These are phyloP conservation scores for Acanthamoeba rhysodes DNA, from an alignment of 208 protist genomes.

Conservation along the genomic window DNA sequence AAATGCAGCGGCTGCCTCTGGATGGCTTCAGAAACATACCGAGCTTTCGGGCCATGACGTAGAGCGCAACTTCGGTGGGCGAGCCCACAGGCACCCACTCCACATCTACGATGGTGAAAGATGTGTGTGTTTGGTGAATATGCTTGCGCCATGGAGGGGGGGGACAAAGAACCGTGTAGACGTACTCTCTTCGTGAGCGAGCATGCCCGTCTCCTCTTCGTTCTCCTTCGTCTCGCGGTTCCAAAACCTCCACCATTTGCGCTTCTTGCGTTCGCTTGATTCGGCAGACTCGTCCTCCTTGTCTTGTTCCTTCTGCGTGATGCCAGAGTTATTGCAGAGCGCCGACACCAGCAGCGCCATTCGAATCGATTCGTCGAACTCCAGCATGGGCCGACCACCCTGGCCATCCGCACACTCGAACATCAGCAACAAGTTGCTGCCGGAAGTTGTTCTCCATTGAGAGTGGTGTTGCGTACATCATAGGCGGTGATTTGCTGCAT, in stretches of 20 bases:
- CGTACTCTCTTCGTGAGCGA: background rate
- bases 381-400: background rate
- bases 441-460: background rate
- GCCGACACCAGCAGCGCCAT: conserved; percentile 57
- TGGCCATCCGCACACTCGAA: background rate
- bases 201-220: background rate
- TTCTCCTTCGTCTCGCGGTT: background rate
- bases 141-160: background rate
- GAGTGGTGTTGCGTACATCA: background rate
- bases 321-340: conserved; percentile 61
- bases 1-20: background rate
- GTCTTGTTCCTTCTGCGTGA: background rate
- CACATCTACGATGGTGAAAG: background rate
- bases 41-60: conserved; percentile 56
- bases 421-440: background rate
- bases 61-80: conserved; percentile 57
- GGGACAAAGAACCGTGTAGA: background rate
- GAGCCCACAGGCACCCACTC: conserved; percentile 55
- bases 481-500: background rate
- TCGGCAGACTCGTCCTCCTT: background rate
- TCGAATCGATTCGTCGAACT: conserved; percentile 23
- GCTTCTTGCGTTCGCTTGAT: background rate
- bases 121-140: background rate
- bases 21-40: background rate
- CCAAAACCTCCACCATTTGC: background rate